Base-by-base conservation (phyloP, 2,329 filamentous ascomycete species). In the Aspergillus sclerotialis region DNA sequence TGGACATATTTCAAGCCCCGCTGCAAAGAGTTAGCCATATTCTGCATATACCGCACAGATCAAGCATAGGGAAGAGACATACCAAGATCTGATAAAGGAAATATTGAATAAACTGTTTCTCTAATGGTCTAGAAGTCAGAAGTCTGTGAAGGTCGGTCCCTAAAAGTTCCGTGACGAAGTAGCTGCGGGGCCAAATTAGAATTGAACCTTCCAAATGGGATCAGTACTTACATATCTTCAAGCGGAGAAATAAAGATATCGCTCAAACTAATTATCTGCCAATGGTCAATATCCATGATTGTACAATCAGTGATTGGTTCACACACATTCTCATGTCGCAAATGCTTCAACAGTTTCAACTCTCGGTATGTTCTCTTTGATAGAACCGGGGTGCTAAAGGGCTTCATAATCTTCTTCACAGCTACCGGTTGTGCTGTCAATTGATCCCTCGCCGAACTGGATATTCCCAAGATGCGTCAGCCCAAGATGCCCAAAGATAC, bases 321-420 rank as follows among this genome's bases (percentile, higher is more conserved):
- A 61, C 72, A 43, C 64, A 94, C 90, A 69, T 98, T 98, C 69
- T 98, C 92, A 64, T 98, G 92, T 60, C 82, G 82, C 42, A 98
- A 72, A 60, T 98, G 92, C 73, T 96, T 98, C 56, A 98, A 73
- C 44, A 98, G 77, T 73, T 96, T 98, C 60, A 98, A 71, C 66
- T 98, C 92, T 58, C 92, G 82, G 65, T 98, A 98, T 48, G 92
- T 98, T 60, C 92, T 79, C 73, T 98, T 98, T 39, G 92, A 92
- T 30, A 98, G 75, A 39, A 98, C 92, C 1, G 92, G 89, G n/a
- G 92, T 98, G 74, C 89, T 95, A 69, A 98, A 98, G 7, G 92
- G 92, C 73, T 96, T 98, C 90, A 98, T 96, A 60, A 98, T 98
- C 78, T 98, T 98, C 78, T 98, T 98, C 61, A 98, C 89, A 39